Evolutionary conservation across 306 rosid species (phyloP).

Genomic region (Dalbergia cultrata): DNA sequence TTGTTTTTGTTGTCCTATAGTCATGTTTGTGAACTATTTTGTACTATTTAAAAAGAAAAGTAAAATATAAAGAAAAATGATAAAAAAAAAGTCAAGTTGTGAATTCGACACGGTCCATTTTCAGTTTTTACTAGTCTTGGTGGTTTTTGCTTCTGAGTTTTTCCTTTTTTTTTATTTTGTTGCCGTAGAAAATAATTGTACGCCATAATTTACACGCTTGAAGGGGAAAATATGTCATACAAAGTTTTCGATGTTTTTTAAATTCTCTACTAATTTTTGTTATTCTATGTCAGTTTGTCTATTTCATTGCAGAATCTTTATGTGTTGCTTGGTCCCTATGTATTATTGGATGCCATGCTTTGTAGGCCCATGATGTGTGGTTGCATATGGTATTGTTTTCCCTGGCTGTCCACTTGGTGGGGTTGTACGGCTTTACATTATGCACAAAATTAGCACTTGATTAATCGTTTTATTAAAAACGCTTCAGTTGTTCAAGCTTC

Average conservation of each 20-base stretch:
- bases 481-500: constrained; percentile 27
- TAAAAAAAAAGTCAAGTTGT: constrained; percentile 42
- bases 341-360: constrained; percentile 62
- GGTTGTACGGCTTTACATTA: constrained; percentile 53
- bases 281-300: constrained; percentile 49
- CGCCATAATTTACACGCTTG: constrained; percentile 23
- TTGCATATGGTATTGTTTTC: constrained; percentile 57
- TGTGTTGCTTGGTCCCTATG: constrained; percentile 60
- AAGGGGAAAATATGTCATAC: not conserved
- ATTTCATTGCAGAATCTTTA: constrained; percentile 56
- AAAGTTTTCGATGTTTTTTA: constrained; percentile 3
- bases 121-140: constrained; percentile 41
- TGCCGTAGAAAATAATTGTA: constrained; percentile 23
- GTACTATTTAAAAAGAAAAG: constrained; percentile 35
- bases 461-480: constrained; percentile 37
- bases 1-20: constrained; percentile 52
- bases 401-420: constrained; percentile 53
- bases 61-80: not conserved
- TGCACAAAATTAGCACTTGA: constrained; percentile 46
- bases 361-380: constrained; percentile 73
- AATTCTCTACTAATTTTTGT: constrained; percentile 31
- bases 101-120: constrained; percentile 39
- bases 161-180: constrained; percentile 4
- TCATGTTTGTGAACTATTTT: constrained; percentile 45
- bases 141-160: constrained; percentile 26